A percentile compares a stretch with the other conserved stretches of the same genome.
These are phyloP conservation scores for Podaxis sp. DNA, from an alignment of 768 basidiomycete genomes.

Conservation along the genomic window DNA sequence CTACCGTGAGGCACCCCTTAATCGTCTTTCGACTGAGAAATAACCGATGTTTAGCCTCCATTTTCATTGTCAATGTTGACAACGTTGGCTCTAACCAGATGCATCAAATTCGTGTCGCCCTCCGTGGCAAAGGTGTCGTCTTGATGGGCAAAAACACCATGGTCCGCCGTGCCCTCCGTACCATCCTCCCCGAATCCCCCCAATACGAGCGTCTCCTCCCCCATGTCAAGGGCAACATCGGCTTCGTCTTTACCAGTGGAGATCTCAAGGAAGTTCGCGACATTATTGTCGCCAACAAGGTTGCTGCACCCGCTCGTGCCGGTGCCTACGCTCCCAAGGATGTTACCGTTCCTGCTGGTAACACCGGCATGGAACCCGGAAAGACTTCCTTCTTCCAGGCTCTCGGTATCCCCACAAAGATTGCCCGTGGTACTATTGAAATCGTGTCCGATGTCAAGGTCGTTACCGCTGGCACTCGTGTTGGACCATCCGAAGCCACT, in stretches of 20 bases:
- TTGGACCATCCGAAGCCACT: conserved; percentile 96
- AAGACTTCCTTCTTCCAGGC: conserved; percentile 99
- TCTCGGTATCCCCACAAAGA: conserved; percentile 98
- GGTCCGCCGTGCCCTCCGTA: conserved; percentile 97
- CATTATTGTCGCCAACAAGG: conserved; percentile 93
- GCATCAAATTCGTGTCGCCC: conserved; percentile 94
- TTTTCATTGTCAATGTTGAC: conserved; percentile 99
- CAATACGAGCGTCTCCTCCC: conserved; percentile 97
- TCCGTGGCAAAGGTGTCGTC: conserved; percentile 95
- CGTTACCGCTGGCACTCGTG: conserved; percentile 88
- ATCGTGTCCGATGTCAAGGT: conserved; percentile 97
- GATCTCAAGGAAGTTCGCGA: conserved; percentile 97
- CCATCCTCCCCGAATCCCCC: conserved; percentile 86
- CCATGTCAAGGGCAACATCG: conserved; percentile 95
- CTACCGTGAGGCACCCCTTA: conserved; percentile 64
- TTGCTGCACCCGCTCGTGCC: conserved; percentile 97
- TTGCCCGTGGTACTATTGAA: conserved; percentile 99
- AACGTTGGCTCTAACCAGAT: conserved; percentile 99
- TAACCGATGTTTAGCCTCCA: conserved; percentile 65
- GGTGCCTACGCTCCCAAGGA: conserved; percentile 94
- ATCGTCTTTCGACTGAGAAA: conserved; percentile 5
- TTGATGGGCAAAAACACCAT: conserved; percentile 99
- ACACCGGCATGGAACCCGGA: conserved; percentile 99
- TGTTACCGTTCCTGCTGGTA: conserved; percentile 89
- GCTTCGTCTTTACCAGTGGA: conserved; percentile 92